Percentiles rank a stretch among this genome's conserved stretches.
phyloP scores from a whole-genome alignment of 148 eudicot species.

The Dianthus caryophyllus region DNA sequence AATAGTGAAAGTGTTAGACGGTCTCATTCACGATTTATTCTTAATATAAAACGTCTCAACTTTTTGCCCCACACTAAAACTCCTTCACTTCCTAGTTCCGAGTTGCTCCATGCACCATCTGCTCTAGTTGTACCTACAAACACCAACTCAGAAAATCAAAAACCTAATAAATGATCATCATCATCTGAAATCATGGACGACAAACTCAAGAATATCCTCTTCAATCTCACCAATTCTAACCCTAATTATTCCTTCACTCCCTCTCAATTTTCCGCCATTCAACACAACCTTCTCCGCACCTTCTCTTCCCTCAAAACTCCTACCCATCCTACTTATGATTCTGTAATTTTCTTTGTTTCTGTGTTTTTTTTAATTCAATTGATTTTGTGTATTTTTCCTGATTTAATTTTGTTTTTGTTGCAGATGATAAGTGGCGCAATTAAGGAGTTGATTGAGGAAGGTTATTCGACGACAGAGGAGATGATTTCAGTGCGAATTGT shows the following conservation, averaged over 20 bases:
- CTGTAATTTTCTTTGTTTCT: constrained; percentile 22
- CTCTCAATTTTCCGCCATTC: constrained; percentile 22
- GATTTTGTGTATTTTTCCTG: background rate
- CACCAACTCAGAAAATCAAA: no score
- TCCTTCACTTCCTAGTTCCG: no score
- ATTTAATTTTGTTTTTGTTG: background rate
- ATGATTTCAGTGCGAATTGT: constrained; percentile 42
- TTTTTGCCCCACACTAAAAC: no score
- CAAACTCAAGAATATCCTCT: constrained; percentile 25
- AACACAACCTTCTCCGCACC: constrained; percentile 18
- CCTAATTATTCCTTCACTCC: constrained; percentile 22
- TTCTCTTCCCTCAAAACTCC: constrained; percentile 32
- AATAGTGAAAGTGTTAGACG: no score
- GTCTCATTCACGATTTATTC: no score
- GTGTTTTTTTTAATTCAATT: no score
- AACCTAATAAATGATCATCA: no score
- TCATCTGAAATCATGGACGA: constrained; percentile 31
- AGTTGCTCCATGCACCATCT: no score
- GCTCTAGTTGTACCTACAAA: no score
- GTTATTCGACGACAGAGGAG: constrained; percentile 43
- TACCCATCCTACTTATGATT: constrained; percentile 41
- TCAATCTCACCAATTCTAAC: constrained; percentile 25
- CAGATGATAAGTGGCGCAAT: constrained; percentile 66
- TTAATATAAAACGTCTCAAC: no score
- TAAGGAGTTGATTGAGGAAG: constrained; percentile 39